These are phyloP conservation scores for Paulownia fortunei DNA, from an alignment of 257 asterid species.

Conservation along the genomic window DNA sequence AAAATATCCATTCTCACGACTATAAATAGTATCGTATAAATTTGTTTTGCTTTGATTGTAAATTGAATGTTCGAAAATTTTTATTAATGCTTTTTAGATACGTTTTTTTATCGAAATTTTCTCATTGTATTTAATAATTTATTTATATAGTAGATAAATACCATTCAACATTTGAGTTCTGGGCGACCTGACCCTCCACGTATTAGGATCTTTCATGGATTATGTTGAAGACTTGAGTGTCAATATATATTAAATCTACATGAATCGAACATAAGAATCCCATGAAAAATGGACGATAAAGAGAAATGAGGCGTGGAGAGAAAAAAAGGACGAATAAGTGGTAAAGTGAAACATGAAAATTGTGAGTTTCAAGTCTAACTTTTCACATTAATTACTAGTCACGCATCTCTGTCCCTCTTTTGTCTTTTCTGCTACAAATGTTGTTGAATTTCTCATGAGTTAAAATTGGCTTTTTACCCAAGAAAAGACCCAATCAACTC, in stretches of 20 bases:
- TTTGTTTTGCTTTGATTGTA: too few relatives aligned
- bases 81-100: too few relatives aligned
- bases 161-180: too few relatives aligned
- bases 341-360: slow-evolving; percentile 11
- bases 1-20: too few relatives aligned
- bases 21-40: too few relatives aligned
- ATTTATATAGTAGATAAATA: too few relatives aligned
- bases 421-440: slow-evolving; percentile 13
- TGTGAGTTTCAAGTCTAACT: slow-evolving; percentile 25
- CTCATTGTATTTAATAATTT: too few relatives aligned
- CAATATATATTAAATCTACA: not conserved
- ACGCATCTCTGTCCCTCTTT: slow-evolving; percentile 29
- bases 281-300: slow-evolving; percentile 23
- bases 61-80: too few relatives aligned
- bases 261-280: slow-evolving; percentile 12
- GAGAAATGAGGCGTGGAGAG: slow-evolving; percentile 8
- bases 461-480: slow-evolving; percentile 1
- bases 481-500: not conserved
- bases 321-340: not conserved
- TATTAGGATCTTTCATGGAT: too few relatives aligned
- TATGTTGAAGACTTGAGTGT: not conserved
- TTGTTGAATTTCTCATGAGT: not conserved
- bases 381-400: slow-evolving; percentile 49
- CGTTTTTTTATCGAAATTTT: too few relatives aligned
- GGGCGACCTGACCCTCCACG: too few relatives aligned